These are phyloP conservation scores for Theileria orientalis DNA, from an alignment of 169 alveolate genomes.

Conservation along the genomic window DNA sequence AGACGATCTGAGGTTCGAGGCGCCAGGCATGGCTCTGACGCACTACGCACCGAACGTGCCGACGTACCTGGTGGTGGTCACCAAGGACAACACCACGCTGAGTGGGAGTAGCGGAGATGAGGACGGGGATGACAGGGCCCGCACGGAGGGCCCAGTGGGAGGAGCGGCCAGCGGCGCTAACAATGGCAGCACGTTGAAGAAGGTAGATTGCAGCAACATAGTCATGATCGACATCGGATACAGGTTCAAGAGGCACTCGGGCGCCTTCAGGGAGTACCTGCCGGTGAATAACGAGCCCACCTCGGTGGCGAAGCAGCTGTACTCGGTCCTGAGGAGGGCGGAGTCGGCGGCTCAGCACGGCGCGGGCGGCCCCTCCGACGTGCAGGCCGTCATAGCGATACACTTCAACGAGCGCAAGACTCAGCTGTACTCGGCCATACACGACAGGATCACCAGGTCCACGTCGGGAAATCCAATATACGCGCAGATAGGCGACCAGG, in stretches of 20 bases:
- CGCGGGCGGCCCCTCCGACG: neutral
- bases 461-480: slow-evolving; percentile 34
- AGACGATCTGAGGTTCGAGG: neutral
- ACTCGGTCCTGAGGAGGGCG: slow-evolving; percentile 29
- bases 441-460: slow-evolving; percentile 43
- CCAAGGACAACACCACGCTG: neutral
- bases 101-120: neutral
- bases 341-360: slow-evolving; percentile 21
- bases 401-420: slow-evolving; percentile 2
- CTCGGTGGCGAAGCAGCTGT: slow-evolving; percentile 35
- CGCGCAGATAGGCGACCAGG: neutral
- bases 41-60: slow-evolving; percentile 90
- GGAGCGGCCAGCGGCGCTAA: neutral
- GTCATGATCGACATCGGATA: slow-evolving; percentile 55
- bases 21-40: slow-evolving; percentile 86
- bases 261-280: slow-evolving; percentile 20
- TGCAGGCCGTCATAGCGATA: slow-evolving; percentile 35
- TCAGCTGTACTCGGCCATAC: slow-evolving; percentile 32
- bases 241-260: neutral
- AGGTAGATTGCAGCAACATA: neutral
- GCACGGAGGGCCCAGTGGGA: no score
- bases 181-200: neutral
- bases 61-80: slow-evolving; percentile 68
- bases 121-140: no score
- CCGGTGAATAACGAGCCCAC: slow-evolving; percentile 3